Evolutionary conservation across 2,329 filamentous ascomycete species (phyloP).

Genomic region (Scedosporium boydii): DNA sequence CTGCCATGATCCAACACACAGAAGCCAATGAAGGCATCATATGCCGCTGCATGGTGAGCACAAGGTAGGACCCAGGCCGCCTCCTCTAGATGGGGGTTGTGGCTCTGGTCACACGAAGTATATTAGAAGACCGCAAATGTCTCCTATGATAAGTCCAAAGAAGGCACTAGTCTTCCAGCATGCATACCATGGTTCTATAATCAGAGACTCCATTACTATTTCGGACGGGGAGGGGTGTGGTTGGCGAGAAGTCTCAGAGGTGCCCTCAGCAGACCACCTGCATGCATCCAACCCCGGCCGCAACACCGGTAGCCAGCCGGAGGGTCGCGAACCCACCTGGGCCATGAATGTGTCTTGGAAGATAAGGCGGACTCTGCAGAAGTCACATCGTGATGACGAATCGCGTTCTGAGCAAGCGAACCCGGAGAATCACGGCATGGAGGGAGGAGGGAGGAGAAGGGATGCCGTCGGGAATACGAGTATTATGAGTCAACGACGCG

Average conservation of each 20-base stretch:
- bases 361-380: neutral
- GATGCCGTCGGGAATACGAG: neutral
- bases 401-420: neutral
- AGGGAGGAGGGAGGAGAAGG: neutral
- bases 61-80: neutral
- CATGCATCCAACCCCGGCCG: neutral
- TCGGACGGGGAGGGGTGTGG: neutral
- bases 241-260: neutral
- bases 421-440: neutral
- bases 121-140: neutral
- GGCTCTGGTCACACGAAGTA: neutral
- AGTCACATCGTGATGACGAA: neutral
- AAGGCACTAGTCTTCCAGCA: neutral
- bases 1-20: neutral
- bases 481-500: neutral
- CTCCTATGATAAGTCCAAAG: neutral
- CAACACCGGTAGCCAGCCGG: neutral
- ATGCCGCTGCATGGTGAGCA: neutral
- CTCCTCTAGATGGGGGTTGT: neutral
- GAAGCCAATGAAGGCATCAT: neutral
- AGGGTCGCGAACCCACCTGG: neutral
- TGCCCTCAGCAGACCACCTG: neutral
- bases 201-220: neutral
- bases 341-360: neutral
- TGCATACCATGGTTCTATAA: neutral